These are phyloP conservation scores for Hsuehochloa calcarea DNA, from an alignment of 176 grass and related monocot genomes.

Conservation along the genomic window DNA sequence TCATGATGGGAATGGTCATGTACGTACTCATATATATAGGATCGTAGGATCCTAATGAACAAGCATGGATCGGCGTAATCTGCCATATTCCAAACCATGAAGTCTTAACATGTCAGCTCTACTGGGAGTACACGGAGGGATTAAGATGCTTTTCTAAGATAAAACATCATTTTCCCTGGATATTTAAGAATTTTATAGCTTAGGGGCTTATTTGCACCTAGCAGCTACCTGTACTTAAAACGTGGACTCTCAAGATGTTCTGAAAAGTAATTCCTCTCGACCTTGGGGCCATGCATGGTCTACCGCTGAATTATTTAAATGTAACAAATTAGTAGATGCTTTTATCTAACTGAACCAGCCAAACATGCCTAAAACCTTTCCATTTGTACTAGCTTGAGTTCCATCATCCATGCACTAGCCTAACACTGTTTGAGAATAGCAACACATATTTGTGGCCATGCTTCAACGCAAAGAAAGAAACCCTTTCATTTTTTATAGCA, in stretches of 20 bases:
- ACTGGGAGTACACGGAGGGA: background rate
- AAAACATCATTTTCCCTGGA: background rate
- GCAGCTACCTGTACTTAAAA: background rate
- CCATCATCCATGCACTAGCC: constrained; percentile 2
- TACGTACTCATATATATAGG: background rate
- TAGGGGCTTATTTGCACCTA: background rate
- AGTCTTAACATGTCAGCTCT: background rate
- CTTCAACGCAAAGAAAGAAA: background rate
- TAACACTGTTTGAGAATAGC: constrained; percentile 9
- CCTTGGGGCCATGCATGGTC: background rate
- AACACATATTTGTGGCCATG: constrained; percentile 27
- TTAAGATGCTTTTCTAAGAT: background rate
- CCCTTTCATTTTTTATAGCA: constrained; percentile 26
- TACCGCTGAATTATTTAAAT: constrained; percentile 10
- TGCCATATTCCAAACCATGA: background rate
- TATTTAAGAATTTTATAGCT: background rate
- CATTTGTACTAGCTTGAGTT: background rate
- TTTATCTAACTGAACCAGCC: background rate
- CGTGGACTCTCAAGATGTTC: background rate
- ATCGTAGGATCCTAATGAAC: background rate
- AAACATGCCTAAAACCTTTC: constrained; percentile 2
- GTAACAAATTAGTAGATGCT: background rate
- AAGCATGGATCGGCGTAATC: background rate
- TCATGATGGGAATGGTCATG: background rate
- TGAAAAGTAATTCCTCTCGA: background rate